Percentiles rank a stretch among this genome's conserved stretches.
phyloP scores from a whole-genome alignment of 2,329 filamentous ascomycete species.

The Ampelomyces quisqualis region DNA sequence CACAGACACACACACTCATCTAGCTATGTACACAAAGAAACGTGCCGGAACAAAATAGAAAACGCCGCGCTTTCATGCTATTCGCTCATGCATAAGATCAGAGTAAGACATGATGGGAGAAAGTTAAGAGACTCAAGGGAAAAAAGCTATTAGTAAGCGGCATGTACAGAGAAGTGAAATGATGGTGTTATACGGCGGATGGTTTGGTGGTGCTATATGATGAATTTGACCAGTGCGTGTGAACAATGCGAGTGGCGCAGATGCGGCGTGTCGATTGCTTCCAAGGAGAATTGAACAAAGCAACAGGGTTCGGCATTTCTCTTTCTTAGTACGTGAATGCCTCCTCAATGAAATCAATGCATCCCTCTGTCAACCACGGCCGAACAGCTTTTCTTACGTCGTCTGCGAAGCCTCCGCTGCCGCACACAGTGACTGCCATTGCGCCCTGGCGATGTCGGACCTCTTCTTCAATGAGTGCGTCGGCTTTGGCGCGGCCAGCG shows the following conservation, averaged over 20 bases:
- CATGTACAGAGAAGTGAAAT: slow-evolving; percentile 30
- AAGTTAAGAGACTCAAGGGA: slow-evolving; percentile 1
- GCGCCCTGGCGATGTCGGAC: slow-evolving; percentile 58
- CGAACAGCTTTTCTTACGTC: slow-evolving; percentile 59
- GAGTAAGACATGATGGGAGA: slow-evolving; percentile 25
- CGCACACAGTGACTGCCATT: slow-evolving; percentile 63
- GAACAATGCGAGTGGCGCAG: no score
- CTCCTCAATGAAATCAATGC: slow-evolving; percentile 65
- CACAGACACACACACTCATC: neutral
- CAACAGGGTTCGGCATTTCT: no score
- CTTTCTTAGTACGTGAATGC: slow-evolving; percentile 63
- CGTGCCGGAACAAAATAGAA: neutral
- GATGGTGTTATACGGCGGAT: neutral
- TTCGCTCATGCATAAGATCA: slow-evolving; percentile 12
- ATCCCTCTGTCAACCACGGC: slow-evolving; percentile 53
- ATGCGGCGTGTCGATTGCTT: no score
- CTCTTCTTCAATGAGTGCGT: slow-evolving; percentile 59
- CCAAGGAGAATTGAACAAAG: no score
- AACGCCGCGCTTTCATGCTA: slow-evolving; percentile 7
- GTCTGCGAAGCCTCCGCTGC: slow-evolving; percentile 63
- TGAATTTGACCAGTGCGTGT: no score
- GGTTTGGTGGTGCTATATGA: neutral
- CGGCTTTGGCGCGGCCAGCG: slow-evolving; percentile 58
- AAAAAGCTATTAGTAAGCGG: slow-evolving; percentile 22
- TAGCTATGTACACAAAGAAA: neutral